Evolutionary conservation across 169 alveolate species (phyloP), one percentile per base, ranked within the genome.

Genomic region (Plasmodium cynomolgi): DNA sequence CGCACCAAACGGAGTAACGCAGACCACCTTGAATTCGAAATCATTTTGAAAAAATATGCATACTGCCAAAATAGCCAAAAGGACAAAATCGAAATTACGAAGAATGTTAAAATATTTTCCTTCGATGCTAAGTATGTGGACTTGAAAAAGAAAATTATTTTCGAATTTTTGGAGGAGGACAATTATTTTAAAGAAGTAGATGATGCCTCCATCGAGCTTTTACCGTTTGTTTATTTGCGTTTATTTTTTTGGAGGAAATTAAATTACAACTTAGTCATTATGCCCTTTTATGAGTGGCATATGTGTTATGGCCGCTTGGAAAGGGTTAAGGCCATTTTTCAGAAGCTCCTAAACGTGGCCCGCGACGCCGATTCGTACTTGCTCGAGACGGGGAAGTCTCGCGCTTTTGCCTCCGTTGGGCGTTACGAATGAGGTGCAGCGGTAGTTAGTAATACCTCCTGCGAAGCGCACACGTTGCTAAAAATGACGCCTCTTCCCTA

Each of bases 231-330:
- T 17, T 34, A 79, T 88, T 73, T 88, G 20, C 86, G 83, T 34
- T 88, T 88, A 62, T 58, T 81, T 58, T 58, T 88, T 58, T 79
- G 62, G 72, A 50, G 72, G 17, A 88, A 88, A 88, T 80, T 88
- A 79, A 77, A 88, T 11, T 88, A 79, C 81, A n/a, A 79, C 20
- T 62, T 88, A 62, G n/a, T 88, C 20, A 26, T 58, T 39, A 88
- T 88, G 88, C 94, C 94, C 33, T 88, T 88, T 88, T 88, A 79
- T 79, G 94, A 88, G 47, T 88, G 94, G 94, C 50, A 88, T 58
- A 88, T 31, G 17, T 56, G 88, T 33, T 23, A 88, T 88, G 94
- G 94, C 13, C 68, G 94, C 8, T 31, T 88, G 1, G 94, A 88
- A 80, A 88, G 81, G 44, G 94, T 80, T 2, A 88, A 88, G 44